Evolutionary conservation across 345 rosid species (phyloP).

Genomic region (Ricinus communis): DNA sequence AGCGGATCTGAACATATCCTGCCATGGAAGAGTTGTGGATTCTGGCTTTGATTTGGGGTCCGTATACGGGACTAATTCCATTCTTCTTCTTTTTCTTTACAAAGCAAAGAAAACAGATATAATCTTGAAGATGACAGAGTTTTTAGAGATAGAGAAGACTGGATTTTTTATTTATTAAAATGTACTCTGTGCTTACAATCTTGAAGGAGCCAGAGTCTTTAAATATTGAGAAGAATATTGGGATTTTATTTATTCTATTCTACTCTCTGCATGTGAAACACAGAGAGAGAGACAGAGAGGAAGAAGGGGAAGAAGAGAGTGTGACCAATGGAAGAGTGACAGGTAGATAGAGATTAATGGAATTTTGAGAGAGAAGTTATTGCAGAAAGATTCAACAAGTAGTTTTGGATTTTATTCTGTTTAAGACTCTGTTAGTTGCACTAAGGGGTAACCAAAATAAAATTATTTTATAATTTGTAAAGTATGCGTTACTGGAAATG

Average conservation of each 20-base stretch:
- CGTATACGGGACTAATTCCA: slow-evolving; percentile 79
- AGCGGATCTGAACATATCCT: slow-evolving; percentile 95
- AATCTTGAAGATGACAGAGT: neutral
- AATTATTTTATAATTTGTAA: too few relatives aligned
- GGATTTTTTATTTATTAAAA: too few relatives aligned
- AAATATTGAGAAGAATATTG: neutral
- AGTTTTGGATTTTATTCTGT: neutral
- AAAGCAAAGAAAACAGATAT: neutral
- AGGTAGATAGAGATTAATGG: neutral
- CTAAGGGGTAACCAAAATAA: too few relatives aligned
- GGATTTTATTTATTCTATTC: neutral
- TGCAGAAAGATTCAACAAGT: neutral
- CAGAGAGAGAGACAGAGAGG: neutral
- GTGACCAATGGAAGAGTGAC: neutral
- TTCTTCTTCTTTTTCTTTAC: slow-evolving; percentile 12
- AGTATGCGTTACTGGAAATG: too few relatives aligned
- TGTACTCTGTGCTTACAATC: too few relatives aligned
- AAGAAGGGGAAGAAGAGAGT: neutral
- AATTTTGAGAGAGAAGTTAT: neutral
- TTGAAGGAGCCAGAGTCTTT: neutral
- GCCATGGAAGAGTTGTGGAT: slow-evolving; percentile 64
- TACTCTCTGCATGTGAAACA: neutral
- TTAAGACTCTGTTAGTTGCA: too few relatives aligned
- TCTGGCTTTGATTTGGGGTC: slow-evolving; percentile 52
- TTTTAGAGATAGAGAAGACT: neutral